Percentiles rank a stretch among this genome's conserved stretches.
phyloP scores from a whole-genome alignment of 805 yeast genomes.

The Debaryomyces tyrocola region DNA sequence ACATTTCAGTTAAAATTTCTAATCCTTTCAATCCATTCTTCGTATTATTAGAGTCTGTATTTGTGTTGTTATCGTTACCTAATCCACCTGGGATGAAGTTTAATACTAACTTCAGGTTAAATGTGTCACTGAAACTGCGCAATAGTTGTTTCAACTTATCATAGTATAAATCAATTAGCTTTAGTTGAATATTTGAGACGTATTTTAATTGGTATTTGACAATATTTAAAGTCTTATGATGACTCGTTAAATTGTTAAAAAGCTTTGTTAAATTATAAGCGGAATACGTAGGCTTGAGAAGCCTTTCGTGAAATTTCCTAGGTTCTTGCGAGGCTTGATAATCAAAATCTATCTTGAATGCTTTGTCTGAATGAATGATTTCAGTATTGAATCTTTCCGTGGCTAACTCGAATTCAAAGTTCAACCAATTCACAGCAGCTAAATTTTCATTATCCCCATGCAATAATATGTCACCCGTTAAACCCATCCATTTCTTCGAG shows the following conservation, averaged over 20 bases:
- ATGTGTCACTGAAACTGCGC: constrained; percentile 41
- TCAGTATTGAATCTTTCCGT: constrained; percentile 48
- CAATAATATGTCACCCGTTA: constrained; percentile 40
- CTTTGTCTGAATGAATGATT: constrained; percentile 46
- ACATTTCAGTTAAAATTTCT: constrained; percentile 29
- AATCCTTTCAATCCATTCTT: constrained; percentile 25
- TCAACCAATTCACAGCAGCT: constrained; percentile 48
- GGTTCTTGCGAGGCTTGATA: constrained; percentile 23
- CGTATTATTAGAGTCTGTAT: constrained; percentile 17
- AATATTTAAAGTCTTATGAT: constrained; percentile 50
- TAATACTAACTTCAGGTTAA: constrained; percentile 29
- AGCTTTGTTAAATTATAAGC: constrained; percentile 58
- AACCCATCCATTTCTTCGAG: constrained; percentile 45
- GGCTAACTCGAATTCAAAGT: constrained; percentile 53
- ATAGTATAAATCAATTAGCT: constrained; percentile 53
- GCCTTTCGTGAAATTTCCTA: not conserved
- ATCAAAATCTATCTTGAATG: constrained; percentile 62
- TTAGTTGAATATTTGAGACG: constrained; percentile 57
- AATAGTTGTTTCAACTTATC: constrained; percentile 41
- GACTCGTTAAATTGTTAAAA: constrained; percentile 55
- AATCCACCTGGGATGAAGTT: constrained; percentile 36
- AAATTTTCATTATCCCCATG: constrained; percentile 32
- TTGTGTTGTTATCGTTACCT: constrained; percentile 29
- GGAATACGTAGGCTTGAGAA: constrained; percentile 56
- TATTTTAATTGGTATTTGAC: constrained; percentile 56